These are phyloP conservation scores for Vanderwaltozyma verrucispora DNA, from an alignment of 805 yeast species.

Conservation along the genomic window DNA sequence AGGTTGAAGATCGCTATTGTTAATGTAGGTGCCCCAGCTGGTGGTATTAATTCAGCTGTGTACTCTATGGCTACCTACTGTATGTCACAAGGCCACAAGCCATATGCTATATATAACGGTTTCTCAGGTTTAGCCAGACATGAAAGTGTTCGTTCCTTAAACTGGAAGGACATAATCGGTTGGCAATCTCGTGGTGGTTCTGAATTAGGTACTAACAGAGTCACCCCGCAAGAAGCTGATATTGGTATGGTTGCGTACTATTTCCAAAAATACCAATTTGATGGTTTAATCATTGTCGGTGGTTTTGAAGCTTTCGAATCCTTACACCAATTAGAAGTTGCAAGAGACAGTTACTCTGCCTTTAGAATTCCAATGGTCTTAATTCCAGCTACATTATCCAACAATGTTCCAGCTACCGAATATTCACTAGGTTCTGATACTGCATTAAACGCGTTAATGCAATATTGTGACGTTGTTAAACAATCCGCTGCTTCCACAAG, in stretches of 20 bases:
- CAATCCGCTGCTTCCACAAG: slow-evolving; percentile 73
- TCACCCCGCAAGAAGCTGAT: slow-evolving; percentile 55
- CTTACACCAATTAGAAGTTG: slow-evolving; percentile 51
- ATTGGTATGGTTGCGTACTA: slow-evolving; percentile 63
- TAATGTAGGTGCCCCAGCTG: slow-evolving; percentile 74
- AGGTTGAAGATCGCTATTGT: slow-evolving; percentile 57
- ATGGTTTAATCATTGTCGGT: slow-evolving; percentile 67
- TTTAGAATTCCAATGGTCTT: slow-evolving; percentile 71
- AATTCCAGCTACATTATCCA: slow-evolving; percentile 71
- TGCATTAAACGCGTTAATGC: slow-evolving; percentile 57
- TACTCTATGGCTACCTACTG: slow-evolving; percentile 66
- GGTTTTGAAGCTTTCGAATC: slow-evolving; percentile 78
- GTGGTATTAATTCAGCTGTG: slow-evolving; percentile 70
- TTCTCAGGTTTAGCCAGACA: slow-evolving; percentile 59
- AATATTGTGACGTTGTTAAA: slow-evolving; percentile 69
- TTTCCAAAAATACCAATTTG: slow-evolving; percentile 55
- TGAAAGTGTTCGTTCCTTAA: slow-evolving; percentile 47
- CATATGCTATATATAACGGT: slow-evolving; percentile 65
- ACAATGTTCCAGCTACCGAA: slow-evolving; percentile 76
- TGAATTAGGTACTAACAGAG: slow-evolving; percentile 72
- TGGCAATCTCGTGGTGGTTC: slow-evolving; percentile 75
- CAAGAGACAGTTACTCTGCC: slow-evolving; percentile 53
- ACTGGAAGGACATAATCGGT: slow-evolving; percentile 61
- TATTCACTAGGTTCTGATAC: slow-evolving; percentile 71
- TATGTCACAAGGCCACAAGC: slow-evolving; percentile 63